These are phyloP conservation scores for Pinus taeda DNA, from an alignment of 75 land plant species.

Conservation along the genomic window DNA sequence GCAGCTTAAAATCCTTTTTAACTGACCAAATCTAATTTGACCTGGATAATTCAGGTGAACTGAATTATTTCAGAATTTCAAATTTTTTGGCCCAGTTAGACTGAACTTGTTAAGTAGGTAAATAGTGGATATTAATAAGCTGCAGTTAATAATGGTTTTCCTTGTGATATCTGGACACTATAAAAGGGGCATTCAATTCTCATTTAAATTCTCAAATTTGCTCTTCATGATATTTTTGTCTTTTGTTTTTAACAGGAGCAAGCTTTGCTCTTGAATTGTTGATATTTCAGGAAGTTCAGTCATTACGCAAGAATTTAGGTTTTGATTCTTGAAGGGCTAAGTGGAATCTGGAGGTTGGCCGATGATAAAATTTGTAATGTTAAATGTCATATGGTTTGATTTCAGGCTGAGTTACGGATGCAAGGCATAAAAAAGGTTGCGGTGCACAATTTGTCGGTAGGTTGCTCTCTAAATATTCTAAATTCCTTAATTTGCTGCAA, in stretches of 20 bases:
- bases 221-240: background rate
- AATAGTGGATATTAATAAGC: too few species aligned
- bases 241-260: background rate
- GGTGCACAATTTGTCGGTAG: constrained; percentile 93
- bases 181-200: too few species aligned
- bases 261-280: constrained; percentile 1
- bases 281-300: background rate
- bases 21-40: too few species aligned
- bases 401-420: constrained; percentile 92
- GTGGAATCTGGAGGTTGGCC: background rate
- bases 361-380: background rate
- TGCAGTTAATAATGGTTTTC: too few species aligned
- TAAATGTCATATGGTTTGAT: constrained; percentile 3
- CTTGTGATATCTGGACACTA: background rate
- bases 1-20: too few species aligned
- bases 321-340: background rate
- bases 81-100: too few species aligned
- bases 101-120: too few species aligned
- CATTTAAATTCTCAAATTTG: too few species aligned
- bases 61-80: too few species aligned
- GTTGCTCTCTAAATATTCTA: constrained; percentile 11
- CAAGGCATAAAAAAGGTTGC: constrained; percentile 82
- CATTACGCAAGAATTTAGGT: background rate
- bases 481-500: background rate
- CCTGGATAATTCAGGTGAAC: too few species aligned